Evolutionary conservation across 192 early-diverging fungal genomes (phyloP), one percentile per base, ranked within the genome.

Genomic region (Lunasporangiospora selenospora): DNA sequence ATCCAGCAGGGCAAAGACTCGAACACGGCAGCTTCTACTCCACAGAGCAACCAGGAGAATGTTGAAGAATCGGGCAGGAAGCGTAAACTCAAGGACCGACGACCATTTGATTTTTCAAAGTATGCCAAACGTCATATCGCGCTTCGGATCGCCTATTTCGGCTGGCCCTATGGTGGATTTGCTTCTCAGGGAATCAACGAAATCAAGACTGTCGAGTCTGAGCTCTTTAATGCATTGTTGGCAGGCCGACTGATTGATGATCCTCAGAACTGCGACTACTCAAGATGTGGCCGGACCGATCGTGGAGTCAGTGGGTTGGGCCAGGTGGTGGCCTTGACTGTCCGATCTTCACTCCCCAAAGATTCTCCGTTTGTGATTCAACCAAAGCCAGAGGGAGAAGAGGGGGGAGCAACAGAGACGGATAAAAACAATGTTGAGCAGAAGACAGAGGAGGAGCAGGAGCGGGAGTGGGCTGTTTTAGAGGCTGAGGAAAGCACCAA

Each of bases 281-380:
- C 92, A 37, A 82, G 93, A 29, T 94, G 93, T 69, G 95, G 95
- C 12, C 80, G 91, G 18, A 92, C 91, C 0, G 91, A 98, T 66
- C 87, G 89, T 29, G 97, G 97, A 0, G 96, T 99, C 12, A 93
- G 92, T 52, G 88, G 88, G 31, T 84, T 96, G 51, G 95, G 92
- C 16, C 96, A 99, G 61, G 94, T 96, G 0, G 73, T 94, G n/a
- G 82, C 87, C 15, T 58, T 95, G 59, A 82, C 90, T 40, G 84
- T 99, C 3, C 82, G 95, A 21, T 89, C 87, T 12, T 78, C 75
- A 23, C 59, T 88, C 15, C 81, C 75, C 19, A 79, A 81, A 34
- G 77, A 67, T 15, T 79, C 77, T 6, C 75, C 77, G 3, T 52
- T 41, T 36, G 82, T 73, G n/a, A 70, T 75, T 9, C 58, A 50